Conservation (phyloP, 805 yeast species). For the Barnettozyma californica region DNA sequence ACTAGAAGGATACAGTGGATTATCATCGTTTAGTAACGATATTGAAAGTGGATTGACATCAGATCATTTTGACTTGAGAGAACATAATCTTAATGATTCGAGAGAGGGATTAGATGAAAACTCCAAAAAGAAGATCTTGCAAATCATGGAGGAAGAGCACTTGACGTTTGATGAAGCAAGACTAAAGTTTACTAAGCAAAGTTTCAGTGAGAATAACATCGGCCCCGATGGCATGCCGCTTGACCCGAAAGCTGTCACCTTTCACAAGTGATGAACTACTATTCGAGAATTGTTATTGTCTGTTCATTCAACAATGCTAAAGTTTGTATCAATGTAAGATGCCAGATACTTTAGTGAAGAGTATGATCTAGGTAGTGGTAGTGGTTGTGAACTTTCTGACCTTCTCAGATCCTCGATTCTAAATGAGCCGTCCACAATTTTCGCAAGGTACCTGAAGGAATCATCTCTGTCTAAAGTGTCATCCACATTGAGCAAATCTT, state of each 20-base stretch:
- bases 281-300: too few species aligned
- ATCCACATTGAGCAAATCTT: neutral
- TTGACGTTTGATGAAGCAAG: conserved; percentile 70
- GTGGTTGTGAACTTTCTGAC: conserved; percentile 14
- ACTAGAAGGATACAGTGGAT: conserved; percentile 21
- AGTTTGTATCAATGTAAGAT: conserved; percentile 26
- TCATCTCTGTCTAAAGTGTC: conserved; percentile 24
- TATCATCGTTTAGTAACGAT: conserved; percentile 40
- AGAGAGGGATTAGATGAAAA: conserved; percentile 57
- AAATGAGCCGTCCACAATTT: conserved; percentile 26
- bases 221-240: conserved; percentile 62
- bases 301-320: neutral
- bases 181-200: conserved; percentile 39
- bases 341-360: conserved; percentile 35
- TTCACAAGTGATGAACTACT: conserved; percentile 18
- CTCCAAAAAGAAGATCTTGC: conserved; percentile 46
- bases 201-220: conserved; percentile 46
- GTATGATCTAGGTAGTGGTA: conserved; percentile 26
- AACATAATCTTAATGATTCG: conserved; percentile 44
- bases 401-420: conserved; percentile 8
- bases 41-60: conserved; percentile 56
- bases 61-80: conserved; percentile 45
- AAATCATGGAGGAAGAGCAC: conserved; percentile 46
- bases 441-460: conserved; percentile 42
- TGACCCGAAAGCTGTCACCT: conserved; percentile 60